Base-by-base conservation (phyloP, 495 filamentous ascomycete genomes). In the Penicillium roqueforti region DNA sequence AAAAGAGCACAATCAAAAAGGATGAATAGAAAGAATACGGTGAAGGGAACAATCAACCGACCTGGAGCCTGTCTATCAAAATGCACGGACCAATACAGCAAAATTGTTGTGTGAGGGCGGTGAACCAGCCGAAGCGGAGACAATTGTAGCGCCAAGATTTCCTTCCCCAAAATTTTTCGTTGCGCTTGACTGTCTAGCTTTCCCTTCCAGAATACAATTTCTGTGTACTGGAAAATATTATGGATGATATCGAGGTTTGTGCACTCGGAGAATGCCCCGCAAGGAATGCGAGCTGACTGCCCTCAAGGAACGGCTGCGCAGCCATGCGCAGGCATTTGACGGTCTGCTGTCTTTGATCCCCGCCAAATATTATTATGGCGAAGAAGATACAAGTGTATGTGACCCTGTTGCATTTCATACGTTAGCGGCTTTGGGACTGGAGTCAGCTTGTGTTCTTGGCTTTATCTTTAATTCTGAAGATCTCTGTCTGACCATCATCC, bases 281-380 rank as follows among this genome's bases (percentile, higher is more conserved):
- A 38, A 34, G 45, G 28, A 25, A 22, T 34, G 37, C 38, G 36
- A 45, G 34, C 52, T 67, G 52, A 67, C 57, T 56, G 10, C 5
- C 31, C 37, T 34, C 31, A 57, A 76, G 93, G 89, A 91, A 63
- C 89, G 91, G 59, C 79, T 98, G 59, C 86, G 83, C 68, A 87
- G 83, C 70, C 88, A 96, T 66, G 84, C 89, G 29, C 80, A 87
- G 69, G 85, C 92, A 55, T 97, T 98, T 65, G 87, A 96, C 67
- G 90, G 92, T 51, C 72, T 98, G 16, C 79, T 98, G 56, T 92
- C 91, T 23, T 76, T 98, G 43, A 96, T 96, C 63, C 93, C 93
- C 25, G 92, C 90, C 19, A 92, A 92, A 69, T 83, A 87, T 60
- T 96, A 96, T 72, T 96, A 93, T 66, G 89, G 86, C 36, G 85